Evolutionary conservation across 148 eudicot species (phyloP).

Genomic region (Amaranthus hypochondriacus): DNA sequence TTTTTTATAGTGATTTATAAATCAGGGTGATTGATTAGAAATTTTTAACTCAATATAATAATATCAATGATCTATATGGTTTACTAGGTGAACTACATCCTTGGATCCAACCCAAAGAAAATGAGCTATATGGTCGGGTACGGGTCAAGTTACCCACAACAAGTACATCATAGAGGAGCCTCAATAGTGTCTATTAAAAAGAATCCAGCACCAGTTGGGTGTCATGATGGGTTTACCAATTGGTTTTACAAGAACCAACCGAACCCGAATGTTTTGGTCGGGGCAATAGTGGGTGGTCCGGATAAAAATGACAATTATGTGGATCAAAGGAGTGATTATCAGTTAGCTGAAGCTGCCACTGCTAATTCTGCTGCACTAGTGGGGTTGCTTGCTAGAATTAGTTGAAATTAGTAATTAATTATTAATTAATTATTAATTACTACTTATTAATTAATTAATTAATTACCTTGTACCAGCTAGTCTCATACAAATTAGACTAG

Average conservation of each 20-base stretch:
- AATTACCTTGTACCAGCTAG: no score
- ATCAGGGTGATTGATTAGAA: no score
- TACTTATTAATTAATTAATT: no score
- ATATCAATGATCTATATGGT: no score
- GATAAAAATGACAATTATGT: conserved; percentile 33
- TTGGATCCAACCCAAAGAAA: conserved; percentile 39
- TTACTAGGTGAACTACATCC: conserved; percentile 42
- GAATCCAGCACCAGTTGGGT: conserved; percentile 26
- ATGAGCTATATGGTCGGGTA: conserved; percentile 55
- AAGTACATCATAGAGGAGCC: conserved; percentile 57
- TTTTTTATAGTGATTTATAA: not conserved
- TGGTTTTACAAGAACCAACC: conserved; percentile 31
- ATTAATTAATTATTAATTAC: no score
- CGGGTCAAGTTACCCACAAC: conserved; percentile 38
- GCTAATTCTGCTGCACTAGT: conserved; percentile 41
- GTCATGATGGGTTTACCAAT: conserved; percentile 31
- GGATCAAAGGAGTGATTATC: conserved; percentile 33
- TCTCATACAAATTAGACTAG: no score
- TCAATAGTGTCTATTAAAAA: conserved; percentile 40
- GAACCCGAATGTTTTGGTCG: conserved; percentile 46
- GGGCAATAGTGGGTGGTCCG: conserved; percentile 61
- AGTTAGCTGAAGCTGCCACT: conserved; percentile 41
- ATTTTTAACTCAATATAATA: not conserved
- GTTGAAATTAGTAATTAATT: conserved; percentile 1
- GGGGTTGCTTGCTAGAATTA: conserved; percentile 37